Percentiles rank a stretch among this genome's conserved stretches.
phyloP scores from a whole-genome alignment of 2,329 filamentous ascomycete species.

The Chaetothyriales sp. region DNA sequence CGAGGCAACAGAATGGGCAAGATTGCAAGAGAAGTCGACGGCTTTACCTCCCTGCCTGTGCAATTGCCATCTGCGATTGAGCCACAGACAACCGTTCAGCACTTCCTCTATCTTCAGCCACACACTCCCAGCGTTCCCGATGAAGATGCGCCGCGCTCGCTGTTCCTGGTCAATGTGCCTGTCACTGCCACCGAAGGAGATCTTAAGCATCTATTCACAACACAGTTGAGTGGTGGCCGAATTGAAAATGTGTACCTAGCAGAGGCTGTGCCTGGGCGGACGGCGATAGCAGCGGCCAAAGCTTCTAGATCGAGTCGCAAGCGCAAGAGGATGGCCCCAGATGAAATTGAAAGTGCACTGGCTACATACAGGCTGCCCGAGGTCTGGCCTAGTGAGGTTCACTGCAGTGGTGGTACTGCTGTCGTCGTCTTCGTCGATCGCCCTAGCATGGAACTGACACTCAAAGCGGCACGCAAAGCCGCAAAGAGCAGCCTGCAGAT shows the following conservation, averaged over 20 bases:
- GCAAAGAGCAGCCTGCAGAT: conserved; percentile 41
- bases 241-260: conserved; percentile 64
- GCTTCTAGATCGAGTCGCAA: conserved; percentile 29
- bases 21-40: conserved; percentile 32
- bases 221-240: conserved; percentile 58
- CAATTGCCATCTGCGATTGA: conserved; percentile 48
- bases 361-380: conserved; percentile 49
- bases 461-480: conserved; percentile 58
- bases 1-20: conserved; percentile 21
- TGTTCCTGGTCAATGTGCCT: conserved; percentile 86
- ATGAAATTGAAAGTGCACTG: conserved; percentile 40
- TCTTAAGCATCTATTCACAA: conserved; percentile 58
- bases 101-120: conserved; percentile 74
- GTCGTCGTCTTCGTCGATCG: conserved; percentile 73
- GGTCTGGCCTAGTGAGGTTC: conserved; percentile 57
- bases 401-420: conserved; percentile 61
- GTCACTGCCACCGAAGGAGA: conserved; percentile 66
- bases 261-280: conserved; percentile 20
- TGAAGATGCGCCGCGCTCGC: conserved; percentile 56
- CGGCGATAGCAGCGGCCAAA: conserved; percentile 1
- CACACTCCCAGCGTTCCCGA: conserved; percentile 68
- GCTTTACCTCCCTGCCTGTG: conserved; percentile 56
- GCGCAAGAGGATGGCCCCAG: conserved; percentile 37
- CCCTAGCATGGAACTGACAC: conserved; percentile 56
- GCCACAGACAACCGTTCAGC: conserved; percentile 47